Evolutionary conservation across 805 yeast species (phyloP), one percentile per base, ranked within the genome.

Genomic region (Yarrowia sp.): DNA sequence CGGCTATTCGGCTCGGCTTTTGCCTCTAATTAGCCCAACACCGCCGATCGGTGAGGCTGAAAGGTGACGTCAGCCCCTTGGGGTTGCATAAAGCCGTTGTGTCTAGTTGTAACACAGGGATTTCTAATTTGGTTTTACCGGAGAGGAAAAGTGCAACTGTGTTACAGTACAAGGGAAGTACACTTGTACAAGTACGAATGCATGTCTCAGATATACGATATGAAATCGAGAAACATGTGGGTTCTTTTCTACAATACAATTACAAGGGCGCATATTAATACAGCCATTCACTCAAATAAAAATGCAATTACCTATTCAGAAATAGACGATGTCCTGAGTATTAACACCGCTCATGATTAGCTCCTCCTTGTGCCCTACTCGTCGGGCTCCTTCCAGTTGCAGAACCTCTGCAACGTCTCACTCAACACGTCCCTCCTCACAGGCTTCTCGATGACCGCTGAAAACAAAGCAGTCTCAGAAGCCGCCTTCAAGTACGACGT

Each of bases 361-460:
- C 17, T 31, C 36, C 14, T 13, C 32, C 47, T 13, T 13, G 8
- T 11, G n/a, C n/a, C 48, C 14, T 35, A 55, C 38, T 39, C 61
- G 13, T 58, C 64, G 1, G 50, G 51, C 43, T 58, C 64, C 33
- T 65, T 66, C 77, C 77, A 74, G 14, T 64, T 47, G 50, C 77
- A 75, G 39, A 73, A 71, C 45, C 67, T 67, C 35, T 73, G 70
- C 53, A 81, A 68, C 5, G 71, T 71, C 8, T 66, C 71, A 14
- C 68, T 69, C 55, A 81, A 71, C 53, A 76, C 77, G 28, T 72
- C 73, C 53, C 70, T 68, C 4, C 79, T 77, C 10, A 78, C 79
- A 0, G 97, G 97, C 72, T 89, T 89, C 71, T 89, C 95, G 18
- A 91, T 74, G 1, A 88, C 86, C 61, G 84, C 86, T 67, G 86